Conservation (phyloP, 164 flowering plant species). For the Cinnamomum micranthum region DNA sequence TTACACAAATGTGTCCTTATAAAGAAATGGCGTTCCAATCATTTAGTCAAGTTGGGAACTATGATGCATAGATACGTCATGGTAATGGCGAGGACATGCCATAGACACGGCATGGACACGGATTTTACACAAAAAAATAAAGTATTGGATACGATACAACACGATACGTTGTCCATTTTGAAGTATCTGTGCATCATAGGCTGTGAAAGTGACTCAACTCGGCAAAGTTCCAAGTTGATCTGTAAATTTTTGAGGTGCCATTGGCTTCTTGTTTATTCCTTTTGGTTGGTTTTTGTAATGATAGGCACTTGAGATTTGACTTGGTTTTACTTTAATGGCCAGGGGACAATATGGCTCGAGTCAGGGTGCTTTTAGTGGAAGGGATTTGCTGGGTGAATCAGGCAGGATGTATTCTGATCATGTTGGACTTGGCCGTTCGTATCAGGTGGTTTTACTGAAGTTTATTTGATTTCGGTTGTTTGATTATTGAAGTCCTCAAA, state of each 20-base stretch:
- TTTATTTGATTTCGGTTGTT: not conserved
- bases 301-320: not conserved
- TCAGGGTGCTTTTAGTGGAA: constrained; percentile 3
- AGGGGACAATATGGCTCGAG: not conserved
- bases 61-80: too few relatives aligned
- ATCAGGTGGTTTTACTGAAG: not conserved
- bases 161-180: too few relatives aligned
- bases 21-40: not conserved
- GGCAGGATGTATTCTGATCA: constrained; percentile 2
- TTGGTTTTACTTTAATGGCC: not conserved
- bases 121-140: too few relatives aligned
- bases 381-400: constrained; percentile 3
- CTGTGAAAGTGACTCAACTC: not conserved
- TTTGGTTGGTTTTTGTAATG: not conserved
- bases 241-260: not conserved
- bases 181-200: too few relatives aligned
- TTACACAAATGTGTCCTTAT: too few relatives aligned
- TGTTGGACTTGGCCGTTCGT: not conserved
- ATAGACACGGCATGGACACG: too few relatives aligned
- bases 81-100: too few relatives aligned
- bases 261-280: not conserved
- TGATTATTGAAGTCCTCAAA: not conserved
- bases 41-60: not conserved
- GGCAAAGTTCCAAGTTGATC: not conserved
- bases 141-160: too few relatives aligned